Evolutionary conservation across 1,284 basidiomycete species (phyloP).

Genomic region (Malassezia restricta): DNA sequence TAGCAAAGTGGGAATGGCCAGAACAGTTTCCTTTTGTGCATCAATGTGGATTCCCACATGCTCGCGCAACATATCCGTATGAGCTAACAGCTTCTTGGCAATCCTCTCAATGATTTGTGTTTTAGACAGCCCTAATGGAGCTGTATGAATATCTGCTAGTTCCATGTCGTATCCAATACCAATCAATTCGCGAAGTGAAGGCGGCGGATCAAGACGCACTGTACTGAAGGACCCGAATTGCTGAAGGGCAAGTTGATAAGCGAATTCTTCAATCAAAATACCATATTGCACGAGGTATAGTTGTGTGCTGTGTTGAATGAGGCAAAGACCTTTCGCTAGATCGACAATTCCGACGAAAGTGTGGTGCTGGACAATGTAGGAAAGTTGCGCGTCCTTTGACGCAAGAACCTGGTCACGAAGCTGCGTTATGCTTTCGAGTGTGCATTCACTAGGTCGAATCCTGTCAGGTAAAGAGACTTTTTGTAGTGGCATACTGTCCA

Average conservation of each 20-base stretch:
- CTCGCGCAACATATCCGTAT: constrained; percentile 75
- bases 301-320: constrained; percentile 77
- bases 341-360: constrained; percentile 90
- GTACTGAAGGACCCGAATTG: constrained; percentile 72
- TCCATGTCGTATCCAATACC: constrained; percentile 68
- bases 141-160: constrained; percentile 40
- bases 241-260: constrained; percentile 81
- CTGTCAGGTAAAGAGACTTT: constrained; percentile 31
- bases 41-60: constrained; percentile 64
- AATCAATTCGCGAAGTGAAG: constrained; percentile 60
- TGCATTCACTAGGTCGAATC: constrained; percentile 66
- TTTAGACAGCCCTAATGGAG: constrained; percentile 28
- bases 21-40: constrained; percentile 56
- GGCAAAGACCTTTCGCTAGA: constrained; percentile 58
- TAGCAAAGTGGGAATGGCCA: constrained; percentile 67
- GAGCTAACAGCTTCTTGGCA: constrained; percentile 45
- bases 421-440: constrained; percentile 63
- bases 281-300: constrained; percentile 78
- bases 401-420: constrained; percentile 58
- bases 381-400: constrained; percentile 55
- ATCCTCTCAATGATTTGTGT: constrained; percentile 54
- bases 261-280: constrained; percentile 60
- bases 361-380: constrained; percentile 72
- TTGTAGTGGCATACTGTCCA: constrained; percentile 59
- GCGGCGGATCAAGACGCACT: constrained; percentile 70